Conservation (phyloP, 108 stramenopile species). For the Cyclotella cryptica region DNA sequence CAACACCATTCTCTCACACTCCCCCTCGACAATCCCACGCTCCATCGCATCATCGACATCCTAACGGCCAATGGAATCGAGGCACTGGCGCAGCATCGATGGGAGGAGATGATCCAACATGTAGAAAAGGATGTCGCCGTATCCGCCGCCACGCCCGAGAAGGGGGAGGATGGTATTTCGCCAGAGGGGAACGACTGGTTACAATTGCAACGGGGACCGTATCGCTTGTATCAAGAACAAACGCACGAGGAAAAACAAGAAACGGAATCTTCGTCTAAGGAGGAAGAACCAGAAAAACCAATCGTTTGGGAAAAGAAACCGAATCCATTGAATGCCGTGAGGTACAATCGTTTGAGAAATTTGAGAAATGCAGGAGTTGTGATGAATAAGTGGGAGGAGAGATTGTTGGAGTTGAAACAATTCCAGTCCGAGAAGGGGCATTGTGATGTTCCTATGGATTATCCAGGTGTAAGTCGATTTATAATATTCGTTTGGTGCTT, state of each 20-base stretch:
- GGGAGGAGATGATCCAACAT: not conserved
- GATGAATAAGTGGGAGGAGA: slow-evolving; percentile 10
- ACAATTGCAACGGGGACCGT: not conserved
- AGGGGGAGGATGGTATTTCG: too few species aligned
- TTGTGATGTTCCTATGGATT: slow-evolving; percentile 46
- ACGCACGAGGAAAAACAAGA: not conserved
- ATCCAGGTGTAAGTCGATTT: slow-evolving; percentile 20
- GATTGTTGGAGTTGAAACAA: slow-evolving; percentile 13
- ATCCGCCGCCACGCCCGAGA: too few species aligned
- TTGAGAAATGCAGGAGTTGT: slow-evolving; percentile 1
- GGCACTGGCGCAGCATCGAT: not conserved
- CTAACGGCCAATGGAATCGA: slow-evolving; percentile 8
- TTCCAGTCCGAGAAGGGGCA: slow-evolving; percentile 11
- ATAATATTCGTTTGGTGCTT: not conserved
- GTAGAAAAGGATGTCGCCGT: too few species aligned
- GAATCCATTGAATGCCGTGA: not conserved
- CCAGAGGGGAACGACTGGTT: not conserved
- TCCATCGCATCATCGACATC: slow-evolving; percentile 4
- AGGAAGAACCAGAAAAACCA: not conserved
- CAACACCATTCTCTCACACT: not conserved
- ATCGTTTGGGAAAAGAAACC: not conserved
- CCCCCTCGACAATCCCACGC: not conserved
- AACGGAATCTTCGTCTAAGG: not conserved
- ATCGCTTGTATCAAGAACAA: not conserved
- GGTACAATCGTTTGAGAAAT: not conserved